Base-by-base conservation (phyloP, 495 filamentous ascomycete species). In the Penicillium diatomitis region DNA sequence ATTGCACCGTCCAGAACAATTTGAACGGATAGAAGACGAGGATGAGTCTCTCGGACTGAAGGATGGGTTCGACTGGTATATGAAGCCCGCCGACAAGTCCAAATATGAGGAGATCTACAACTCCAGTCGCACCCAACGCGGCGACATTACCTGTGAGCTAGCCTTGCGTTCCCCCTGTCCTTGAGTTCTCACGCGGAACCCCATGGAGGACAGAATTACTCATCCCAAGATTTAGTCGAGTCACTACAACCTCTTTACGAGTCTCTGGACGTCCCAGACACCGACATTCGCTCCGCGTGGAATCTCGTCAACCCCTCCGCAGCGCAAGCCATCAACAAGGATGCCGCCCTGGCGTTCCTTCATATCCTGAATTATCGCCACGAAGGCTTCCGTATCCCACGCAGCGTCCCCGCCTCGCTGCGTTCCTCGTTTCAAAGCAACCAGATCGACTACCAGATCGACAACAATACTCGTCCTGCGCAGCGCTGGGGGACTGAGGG, bases 11-110 rank as follows among this genome's bases (percentile, higher is more conserved):
- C 85, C 82, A 48, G 77, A 83, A 33, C 78, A 84, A 51, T 95
- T 96, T 67, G 89, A 96, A 67, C 78, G 80, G 49, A 77, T 88
- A 52, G 76, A 79, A 48, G 76, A 80, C 38, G 86, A 90, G 51
- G 84, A 88, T 52, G 88, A 90, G 60, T 80, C 79, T 20, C 79
- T 80, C 4, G 88, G 92, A 5, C 69, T 98, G 46, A 95, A 92
- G 63, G 87, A 95, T 68, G 90, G 90, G 1, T 98, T 98, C 67
- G 92, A 98, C 66, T 98, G 92, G 92, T 98, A 98, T 69, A 97
- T 98, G 90, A 86, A 80, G 51, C 92, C 92, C 2, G 67, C 73
- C 37, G 90, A 97, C 64, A 91, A 88, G 68, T 60, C 81, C 46
- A 95, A 94, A 69, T 98, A 98, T 67, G 87, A 96, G 63, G 86